Base-by-base conservation (phyloP, 2,329 filamentous ascomycete genomes). In the Chrysoporthe cubensis region DNA sequence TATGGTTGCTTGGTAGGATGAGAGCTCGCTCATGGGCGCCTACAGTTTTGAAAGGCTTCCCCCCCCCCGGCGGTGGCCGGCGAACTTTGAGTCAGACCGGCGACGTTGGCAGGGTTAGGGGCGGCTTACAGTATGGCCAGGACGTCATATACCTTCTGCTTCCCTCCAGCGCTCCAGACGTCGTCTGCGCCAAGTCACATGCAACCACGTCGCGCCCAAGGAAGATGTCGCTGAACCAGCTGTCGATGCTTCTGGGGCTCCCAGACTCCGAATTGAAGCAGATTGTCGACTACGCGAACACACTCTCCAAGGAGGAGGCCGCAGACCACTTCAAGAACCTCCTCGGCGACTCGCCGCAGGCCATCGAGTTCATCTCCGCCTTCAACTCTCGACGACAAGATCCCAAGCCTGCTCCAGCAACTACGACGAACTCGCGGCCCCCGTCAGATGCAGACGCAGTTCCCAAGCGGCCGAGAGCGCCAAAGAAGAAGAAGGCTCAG, bases 241-340 rank as follows among this genome's bases (percentile, higher is more conserved):
- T 99, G 8, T 89, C 90, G 34, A 88, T 88, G 75, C 85, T 99
- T 18, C 85, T 99, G 0, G 93, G 94, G 8, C 84, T 98, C 13
- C 94, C 97, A 46, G 89, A 97, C 46, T 89, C 92, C 14, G 94
- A 95, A 52, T 83, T 98, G 43, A 88, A 89, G 75, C 93, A 98
- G 76, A 87, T 97, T 56, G 84, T 98, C 72, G 88, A 92, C 60
- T 97, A 97, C 77, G 89, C 92, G 2, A 83, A 88, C 46, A 91
- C 89, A 0, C 85, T 98, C 9, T 89, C 93, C 26, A 94, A 91
- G 75, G 81, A 88, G 63, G 91, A 91, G 71, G 92, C 93, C 16
- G 93, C 89, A 62, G 90, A 94, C 54, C 93, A 98, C 78, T 90
- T 99, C 70, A 91, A 90, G 77, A 93, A 96, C 75, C 83, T 99